phyloP scores from a whole-genome alignment of 768 basidiomycete species.

The Cantharellus cinnabarinus region DNA sequence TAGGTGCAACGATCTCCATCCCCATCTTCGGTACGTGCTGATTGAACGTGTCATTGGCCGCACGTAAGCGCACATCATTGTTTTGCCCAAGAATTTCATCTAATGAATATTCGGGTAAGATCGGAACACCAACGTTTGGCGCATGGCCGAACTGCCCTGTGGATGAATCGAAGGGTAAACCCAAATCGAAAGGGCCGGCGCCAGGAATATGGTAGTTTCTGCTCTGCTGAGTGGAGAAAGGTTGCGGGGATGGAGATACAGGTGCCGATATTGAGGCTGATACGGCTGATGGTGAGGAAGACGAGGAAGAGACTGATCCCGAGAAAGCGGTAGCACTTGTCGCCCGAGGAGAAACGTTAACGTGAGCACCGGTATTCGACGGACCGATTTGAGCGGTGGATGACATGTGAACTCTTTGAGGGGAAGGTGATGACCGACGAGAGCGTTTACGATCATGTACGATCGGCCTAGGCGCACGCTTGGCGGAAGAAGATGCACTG shows the following conservation, averaged over 20 bases:
- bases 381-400: background rate
- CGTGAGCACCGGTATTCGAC: background rate
- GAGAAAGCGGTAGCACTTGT: background rate
- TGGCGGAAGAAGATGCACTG: too few relatives aligned
- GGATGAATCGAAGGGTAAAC: background rate
- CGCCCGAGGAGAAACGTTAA: slow-evolving; percentile 1
- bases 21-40: too few relatives aligned
- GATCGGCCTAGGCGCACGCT: too few relatives aligned
- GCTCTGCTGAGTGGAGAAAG: background rate
- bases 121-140: too few relatives aligned
- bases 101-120: too few relatives aligned
- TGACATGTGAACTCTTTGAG: too few relatives aligned
- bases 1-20: too few relatives aligned
- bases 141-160: background rate
- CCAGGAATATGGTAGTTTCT: background rate
- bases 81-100: too few relatives aligned
- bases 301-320: background rate
- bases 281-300: background rate
- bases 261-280: background rate
- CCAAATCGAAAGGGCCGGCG: background rate
- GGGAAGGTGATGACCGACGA: too few relatives aligned
- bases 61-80: too few relatives aligned
- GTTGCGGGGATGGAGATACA: background rate
- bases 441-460: too few relatives aligned
- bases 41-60: too few relatives aligned